These are phyloP conservation scores for Neotropicomus parvogracilis DNA, from an alignment of 1,284 basidiomycete genomes.

Conservation along the genomic window DNA sequence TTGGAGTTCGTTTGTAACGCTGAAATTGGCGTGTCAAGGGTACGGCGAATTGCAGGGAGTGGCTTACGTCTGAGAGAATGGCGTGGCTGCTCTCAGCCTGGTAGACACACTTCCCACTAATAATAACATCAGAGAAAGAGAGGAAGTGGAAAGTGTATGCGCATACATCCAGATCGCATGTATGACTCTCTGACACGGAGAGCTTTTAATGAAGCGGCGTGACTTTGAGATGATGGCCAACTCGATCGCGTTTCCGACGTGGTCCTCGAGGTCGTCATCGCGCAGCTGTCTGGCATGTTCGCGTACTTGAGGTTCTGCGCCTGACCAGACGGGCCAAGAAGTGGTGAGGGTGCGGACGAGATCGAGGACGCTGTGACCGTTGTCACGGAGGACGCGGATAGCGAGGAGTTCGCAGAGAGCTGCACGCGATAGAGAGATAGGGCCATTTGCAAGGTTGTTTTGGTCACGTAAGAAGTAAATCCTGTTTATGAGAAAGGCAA, in stretches of 20 bases:
- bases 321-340: slow-evolving; percentile 83
- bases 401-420: slow-evolving; percentile 88
- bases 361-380: slow-evolving; percentile 72
- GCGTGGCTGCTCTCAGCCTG: slow-evolving; percentile 83
- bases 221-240: slow-evolving; percentile 85
- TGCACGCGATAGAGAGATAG: slow-evolving; percentile 74
- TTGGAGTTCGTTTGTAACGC: slow-evolving; percentile 90
- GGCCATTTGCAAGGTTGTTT: slow-evolving; percentile 53
- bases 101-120: slow-evolving; percentile 84
- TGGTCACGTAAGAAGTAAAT: slow-evolving; percentile 81
- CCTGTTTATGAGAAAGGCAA: slow-evolving; percentile 86
- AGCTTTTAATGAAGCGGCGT: slow-evolving; percentile 83
- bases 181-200: slow-evolving; percentile 85
- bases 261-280: slow-evolving; percentile 71
- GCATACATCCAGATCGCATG: slow-evolving; percentile 72
- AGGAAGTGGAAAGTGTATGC: not conserved
- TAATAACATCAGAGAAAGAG: slow-evolving; percentile 8
- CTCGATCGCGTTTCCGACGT: slow-evolving; percentile 87
- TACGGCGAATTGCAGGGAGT: not conserved
- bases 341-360: slow-evolving; percentile 81
- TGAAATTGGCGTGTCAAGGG: slow-evolving; percentile 32
- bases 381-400: slow-evolving; percentile 73
- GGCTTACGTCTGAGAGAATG: slow-evolving; percentile 77
- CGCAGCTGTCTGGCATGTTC: slow-evolving; percentile 64
- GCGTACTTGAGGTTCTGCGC: slow-evolving; percentile 66